Evolutionary conservation across 1,139 yeast species (phyloP), one percentile per base, ranked within the genome.

Genomic region (Taphrina pruni): DNA sequence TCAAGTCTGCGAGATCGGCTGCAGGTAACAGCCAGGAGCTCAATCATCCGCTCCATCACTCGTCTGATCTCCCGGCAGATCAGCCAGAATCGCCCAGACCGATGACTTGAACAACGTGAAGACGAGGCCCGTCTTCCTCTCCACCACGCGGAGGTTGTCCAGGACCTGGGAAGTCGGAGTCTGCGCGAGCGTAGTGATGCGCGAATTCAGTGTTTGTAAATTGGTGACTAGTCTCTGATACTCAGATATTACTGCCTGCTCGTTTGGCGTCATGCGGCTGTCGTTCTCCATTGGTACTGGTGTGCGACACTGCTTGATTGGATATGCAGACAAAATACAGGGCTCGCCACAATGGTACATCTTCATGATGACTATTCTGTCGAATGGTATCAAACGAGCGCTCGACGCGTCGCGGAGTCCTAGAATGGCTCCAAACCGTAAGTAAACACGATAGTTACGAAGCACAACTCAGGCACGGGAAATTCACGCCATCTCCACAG

Each of bases 71-170:
- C 62, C 62, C 36, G 61, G 65, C 45, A 66, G 50, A 48, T 67
- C 69, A 21, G 71, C 72, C 51, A 70, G 32, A 32, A 70, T 70
- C 1, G 72, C 70, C 70, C 70, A 86, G 6, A 86, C 88, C 0
- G 88, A 86, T 1, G 88, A 85, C 72, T 84, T 84, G 76, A 86
- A 83, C 58, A 85, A 79, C 4, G 88, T 86, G 72, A 84, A 84
- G n/a, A 86, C 86, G 70, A 86, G 78, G 0, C 87, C 86, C 41
- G 85, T 79, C 72, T 86, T 85, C 74, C 84, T 81, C 75, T 86
- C 89, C 71, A 86, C 77, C 39, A 79, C 80, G 41, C 88, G 79
- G 72, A 86, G 75, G 69, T 83, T 83, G 51, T 82, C 85, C 46
- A 84, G 77, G 57, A 85, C 77, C 60, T 80, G 80, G 50, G 79